A percentile compares a stretch with the other conserved stretches of the same genome.
These are phyloP conservation scores for Pythium sukuiense DNA, from an alignment of 352 stramenopile genomes.

Conservation along the genomic window DNA sequence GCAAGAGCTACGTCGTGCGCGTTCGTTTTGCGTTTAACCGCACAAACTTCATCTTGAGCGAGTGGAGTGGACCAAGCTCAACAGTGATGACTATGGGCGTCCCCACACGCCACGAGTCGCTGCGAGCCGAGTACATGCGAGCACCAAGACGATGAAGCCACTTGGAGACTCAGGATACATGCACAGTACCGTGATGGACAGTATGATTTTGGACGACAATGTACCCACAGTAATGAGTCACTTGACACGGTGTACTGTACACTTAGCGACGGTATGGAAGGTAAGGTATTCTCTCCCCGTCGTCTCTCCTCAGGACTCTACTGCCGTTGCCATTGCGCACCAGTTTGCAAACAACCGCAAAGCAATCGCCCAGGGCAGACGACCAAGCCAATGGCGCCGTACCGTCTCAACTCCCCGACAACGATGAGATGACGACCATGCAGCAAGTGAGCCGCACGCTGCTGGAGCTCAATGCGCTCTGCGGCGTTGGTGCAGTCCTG, in stretches of 20 bases:
- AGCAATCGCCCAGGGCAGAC: background rate
- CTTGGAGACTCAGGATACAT: background rate
- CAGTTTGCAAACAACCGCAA: too few species aligned
- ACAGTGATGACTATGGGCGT: slow-evolving; percentile 42
- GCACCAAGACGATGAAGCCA: background rate
- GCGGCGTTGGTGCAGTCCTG: background rate
- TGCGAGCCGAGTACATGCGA: slow-evolving; percentile 20
- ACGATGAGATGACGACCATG: background rate
- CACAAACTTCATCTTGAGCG: slow-evolving; percentile 38
- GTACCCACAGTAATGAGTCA: background rate
- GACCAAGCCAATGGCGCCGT: background rate
- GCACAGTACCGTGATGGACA: background rate
- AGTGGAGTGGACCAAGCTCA: slow-evolving; percentile 62
- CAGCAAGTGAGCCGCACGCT: background rate
- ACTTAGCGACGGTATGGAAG: background rate
- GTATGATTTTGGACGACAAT: background rate
- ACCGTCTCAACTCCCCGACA: background rate
- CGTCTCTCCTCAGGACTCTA: too few species aligned
- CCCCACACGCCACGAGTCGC: slow-evolving; percentile 31
- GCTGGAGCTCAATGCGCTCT: slow-evolving; percentile 1
- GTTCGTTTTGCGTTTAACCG: slow-evolving; percentile 64
- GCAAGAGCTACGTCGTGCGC: slow-evolving; percentile 75
- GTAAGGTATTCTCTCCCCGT: too few species aligned
- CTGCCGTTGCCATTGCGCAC: too few species aligned
- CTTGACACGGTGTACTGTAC: background rate